Percentiles rank a stretch among this genome's conserved stretches.
Conservation (phyloP, 371 early-diverging fungal species). For the Phascolomyces articulosus region DNA sequence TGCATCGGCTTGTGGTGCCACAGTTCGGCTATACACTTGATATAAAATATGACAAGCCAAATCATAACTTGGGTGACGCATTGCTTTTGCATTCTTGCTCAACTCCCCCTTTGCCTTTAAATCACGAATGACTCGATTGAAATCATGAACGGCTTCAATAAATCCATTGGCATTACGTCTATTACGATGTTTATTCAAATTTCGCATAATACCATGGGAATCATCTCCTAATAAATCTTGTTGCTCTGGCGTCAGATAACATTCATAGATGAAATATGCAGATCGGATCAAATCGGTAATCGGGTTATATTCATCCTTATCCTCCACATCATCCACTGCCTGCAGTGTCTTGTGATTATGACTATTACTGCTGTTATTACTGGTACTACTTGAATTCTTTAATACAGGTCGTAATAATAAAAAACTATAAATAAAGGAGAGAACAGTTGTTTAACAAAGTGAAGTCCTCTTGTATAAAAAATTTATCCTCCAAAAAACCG, state of each 20-base stretch:
- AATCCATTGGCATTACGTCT: constrained; percentile 73
- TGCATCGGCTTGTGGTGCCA: constrained; percentile 80
- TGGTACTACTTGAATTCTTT: constrained; percentile 19
- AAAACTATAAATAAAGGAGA: constrained; percentile 22
- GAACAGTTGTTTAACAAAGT: no score
- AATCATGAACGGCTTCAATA: constrained; percentile 68
- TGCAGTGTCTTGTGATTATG: constrained; percentile 16
- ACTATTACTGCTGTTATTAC: neutral
- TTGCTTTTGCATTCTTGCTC: constrained; percentile 37
- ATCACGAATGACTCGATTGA: constrained; percentile 66
- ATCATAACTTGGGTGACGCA: constrained; percentile 61
- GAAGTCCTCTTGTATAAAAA: no score
- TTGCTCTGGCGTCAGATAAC: constrained; percentile 60
- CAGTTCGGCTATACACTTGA: constrained; percentile 89
- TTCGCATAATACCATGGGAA: constrained; percentile 73
- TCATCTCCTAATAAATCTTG: constrained; percentile 65
- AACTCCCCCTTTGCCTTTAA: constrained; percentile 41
- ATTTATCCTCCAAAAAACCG: no score
- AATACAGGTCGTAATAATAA: constrained; percentile 42
- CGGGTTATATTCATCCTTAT: constrained; percentile 82
- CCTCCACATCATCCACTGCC: constrained; percentile 44
- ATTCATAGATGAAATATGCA: constrained; percentile 63
- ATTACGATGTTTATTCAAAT: constrained; percentile 79
- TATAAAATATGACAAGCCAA: constrained; percentile 84
- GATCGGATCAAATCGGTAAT: constrained; percentile 77